A percentile compares a stretch with the other conserved stretches of the same genome.
Evolutionary conservation across 495 filamentous ascomycete species (phyloP).

Genomic region (Penicillium canescens): DNA sequence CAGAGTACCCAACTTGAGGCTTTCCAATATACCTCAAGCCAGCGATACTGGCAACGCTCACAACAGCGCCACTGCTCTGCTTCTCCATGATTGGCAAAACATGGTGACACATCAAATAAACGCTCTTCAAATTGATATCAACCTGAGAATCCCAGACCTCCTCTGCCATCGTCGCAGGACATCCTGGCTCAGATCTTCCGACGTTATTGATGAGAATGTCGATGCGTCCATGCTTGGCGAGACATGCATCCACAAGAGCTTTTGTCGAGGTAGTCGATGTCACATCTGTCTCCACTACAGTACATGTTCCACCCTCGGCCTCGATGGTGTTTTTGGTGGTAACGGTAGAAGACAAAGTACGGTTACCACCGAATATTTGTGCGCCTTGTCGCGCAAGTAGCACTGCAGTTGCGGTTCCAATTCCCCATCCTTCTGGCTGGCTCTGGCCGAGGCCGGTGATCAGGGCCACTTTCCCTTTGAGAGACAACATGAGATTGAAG

Average conservation of each 20-base stretch:
- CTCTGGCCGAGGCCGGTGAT: conserved; percentile 53
- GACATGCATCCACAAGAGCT: conserved; percentile 44
- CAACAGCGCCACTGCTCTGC: conserved; percentile 38
- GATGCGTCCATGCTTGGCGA: conserved; percentile 49
- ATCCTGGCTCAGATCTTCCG: conserved; percentile 47
- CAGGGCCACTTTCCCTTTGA: conserved; percentile 49
- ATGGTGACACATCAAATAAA: conserved; percentile 48
- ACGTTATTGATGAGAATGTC: conserved; percentile 61
- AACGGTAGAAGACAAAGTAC: conserved; percentile 34
- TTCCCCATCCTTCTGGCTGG: conserved; percentile 46
- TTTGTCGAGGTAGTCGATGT: conserved; percentile 43
- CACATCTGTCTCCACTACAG: conserved; percentile 43
- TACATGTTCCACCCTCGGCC: conserved; percentile 24
- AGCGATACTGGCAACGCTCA: conserved; percentile 48
- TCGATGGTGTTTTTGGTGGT: conserved; percentile 31
- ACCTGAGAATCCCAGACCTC: conserved; percentile 51
- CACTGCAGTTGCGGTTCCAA: conserved; percentile 47
- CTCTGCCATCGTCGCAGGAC: conserved; percentile 48
- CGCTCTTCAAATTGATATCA: conserved; percentile 53
- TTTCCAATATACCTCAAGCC: conserved; percentile 55
- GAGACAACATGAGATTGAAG: conserved; percentile 19
- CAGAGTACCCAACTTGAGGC: conserved; percentile 50
- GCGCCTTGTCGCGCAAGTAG: conserved; percentile 46
- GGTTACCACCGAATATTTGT: conserved; percentile 47
- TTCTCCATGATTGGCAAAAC: conserved; percentile 53